Conservation (phyloP, 371 early-diverging fungal species). For the Capillidium rhysosporum region DNA sequence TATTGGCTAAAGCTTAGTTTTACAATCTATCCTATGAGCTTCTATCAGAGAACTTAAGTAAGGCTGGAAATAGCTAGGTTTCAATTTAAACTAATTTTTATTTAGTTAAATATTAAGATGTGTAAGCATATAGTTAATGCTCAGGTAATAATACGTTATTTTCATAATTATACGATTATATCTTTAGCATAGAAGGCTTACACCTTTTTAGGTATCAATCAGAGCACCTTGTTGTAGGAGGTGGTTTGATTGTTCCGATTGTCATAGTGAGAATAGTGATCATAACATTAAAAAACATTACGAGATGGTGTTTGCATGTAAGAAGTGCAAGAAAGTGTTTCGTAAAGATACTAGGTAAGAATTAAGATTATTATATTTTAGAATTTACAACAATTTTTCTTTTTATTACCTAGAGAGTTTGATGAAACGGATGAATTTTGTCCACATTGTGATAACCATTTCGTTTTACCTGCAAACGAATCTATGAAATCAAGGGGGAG, state of each 20-base stretch:
- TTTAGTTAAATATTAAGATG: too few species aligned
- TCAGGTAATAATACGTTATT: slow-evolving; percentile 37
- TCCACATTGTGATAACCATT: slow-evolving; percentile 95
- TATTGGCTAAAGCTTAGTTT: too few species aligned
- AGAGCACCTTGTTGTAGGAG: slow-evolving; percentile 83
- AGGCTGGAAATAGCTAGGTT: too few species aligned
- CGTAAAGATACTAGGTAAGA: slow-evolving; percentile 70
- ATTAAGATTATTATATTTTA: not conserved
- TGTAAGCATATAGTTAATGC: slow-evolving; percentile 95
- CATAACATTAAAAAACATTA: slow-evolving; percentile 58
- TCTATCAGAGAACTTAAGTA: too few species aligned
- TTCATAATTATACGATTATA: not conserved
- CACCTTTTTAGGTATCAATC: slow-evolving; percentile 47
- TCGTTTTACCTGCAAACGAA: slow-evolving; percentile 77
- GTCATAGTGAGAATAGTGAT: slow-evolving; percentile 68
- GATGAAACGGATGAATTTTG: slow-evolving; percentile 93
- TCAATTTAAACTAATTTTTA: too few species aligned
- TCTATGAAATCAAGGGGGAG: too few species aligned
- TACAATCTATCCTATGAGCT: too few species aligned
- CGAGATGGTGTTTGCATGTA: slow-evolving; percentile 94
- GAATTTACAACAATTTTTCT: not conserved
- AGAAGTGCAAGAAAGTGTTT: slow-evolving; percentile 93
- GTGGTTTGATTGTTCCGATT: slow-evolving; percentile 95
- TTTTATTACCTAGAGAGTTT: slow-evolving; percentile 32
- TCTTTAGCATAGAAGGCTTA: too few species aligned